Evolutionary conservation across 2,329 filamentous ascomycete genomes (phyloP).

Genomic region (Clonostachys byssicola): DNA sequence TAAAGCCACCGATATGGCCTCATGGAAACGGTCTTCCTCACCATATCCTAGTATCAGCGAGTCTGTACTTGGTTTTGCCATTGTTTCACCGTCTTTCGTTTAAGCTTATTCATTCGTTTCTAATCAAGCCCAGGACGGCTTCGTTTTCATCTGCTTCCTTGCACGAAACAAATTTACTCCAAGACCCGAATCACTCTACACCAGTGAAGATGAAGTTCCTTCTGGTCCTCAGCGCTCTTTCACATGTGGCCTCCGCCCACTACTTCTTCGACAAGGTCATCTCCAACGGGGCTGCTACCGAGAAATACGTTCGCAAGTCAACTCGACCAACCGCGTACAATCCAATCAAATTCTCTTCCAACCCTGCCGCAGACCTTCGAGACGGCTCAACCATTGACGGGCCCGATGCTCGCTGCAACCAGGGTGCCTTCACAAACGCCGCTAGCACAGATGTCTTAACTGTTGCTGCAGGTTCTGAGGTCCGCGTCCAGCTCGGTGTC

Average conservation of each 20-base stretch:
- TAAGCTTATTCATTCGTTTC: too few species aligned
- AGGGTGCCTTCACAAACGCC: conserved; percentile 15
- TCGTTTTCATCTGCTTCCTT: too few species aligned
- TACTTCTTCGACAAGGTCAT: conserved; percentile 19
- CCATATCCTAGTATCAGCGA: too few species aligned
- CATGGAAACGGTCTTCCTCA: too few species aligned
- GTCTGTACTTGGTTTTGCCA: too few species aligned
- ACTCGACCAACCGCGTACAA: conserved; percentile 15
- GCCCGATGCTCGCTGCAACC: conserved; percentile 18
- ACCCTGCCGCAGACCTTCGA: conserved; percentile 13
- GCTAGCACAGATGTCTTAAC: conserved; percentile 12
- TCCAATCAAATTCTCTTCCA: conserved; percentile 18
- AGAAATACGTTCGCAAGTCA: conserved; percentile 15
- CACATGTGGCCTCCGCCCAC: conserved; percentile 16
- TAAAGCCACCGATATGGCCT: too few species aligned
- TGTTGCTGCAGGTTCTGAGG: conserved; percentile 12
- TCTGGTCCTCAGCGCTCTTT: conserved; percentile 7
- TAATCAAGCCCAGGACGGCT: too few species aligned
- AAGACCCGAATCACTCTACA: too few species aligned
- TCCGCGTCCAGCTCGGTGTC: conserved; percentile 11
- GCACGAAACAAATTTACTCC: too few species aligned
- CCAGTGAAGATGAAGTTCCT: too few species aligned
- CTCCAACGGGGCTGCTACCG: conserved; percentile 10
- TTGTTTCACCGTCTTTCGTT: too few species aligned
- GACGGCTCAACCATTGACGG: conserved; percentile 11